These are phyloP conservation scores for Endotrypanum monterogeii DNA, from an alignment of 208 protist genomes.

Conservation along the genomic window DNA sequence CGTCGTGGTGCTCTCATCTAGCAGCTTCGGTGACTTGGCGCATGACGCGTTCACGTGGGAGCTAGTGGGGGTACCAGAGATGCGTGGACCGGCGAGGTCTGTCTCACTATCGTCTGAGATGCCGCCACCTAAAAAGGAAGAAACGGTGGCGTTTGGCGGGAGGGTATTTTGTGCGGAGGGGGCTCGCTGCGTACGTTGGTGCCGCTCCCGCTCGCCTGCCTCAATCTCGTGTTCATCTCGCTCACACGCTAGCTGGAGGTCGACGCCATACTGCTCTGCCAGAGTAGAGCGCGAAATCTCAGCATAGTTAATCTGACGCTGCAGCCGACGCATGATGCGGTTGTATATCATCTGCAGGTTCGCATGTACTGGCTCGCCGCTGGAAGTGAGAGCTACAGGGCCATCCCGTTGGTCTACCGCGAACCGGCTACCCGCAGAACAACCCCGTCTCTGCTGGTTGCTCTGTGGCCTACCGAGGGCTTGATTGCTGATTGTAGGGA, in stretches of 20 bases:
- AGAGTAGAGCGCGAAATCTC: slow-evolving; percentile 52
- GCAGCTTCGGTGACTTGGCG: background rate
- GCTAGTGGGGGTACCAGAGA: background rate
- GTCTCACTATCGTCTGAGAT: background rate
- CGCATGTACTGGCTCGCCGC: slow-evolving; percentile 47
- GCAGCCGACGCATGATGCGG: slow-evolving; percentile 84
- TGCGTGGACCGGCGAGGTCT: background rate
- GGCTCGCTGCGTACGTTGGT: background rate
- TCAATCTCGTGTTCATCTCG: slow-evolving; percentile 8
- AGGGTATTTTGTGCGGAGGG: background rate
- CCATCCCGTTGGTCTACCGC: background rate
- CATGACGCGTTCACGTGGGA: background rate
- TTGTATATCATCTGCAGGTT: slow-evolving; percentile 80
- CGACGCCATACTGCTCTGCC: slow-evolving; percentile 70
- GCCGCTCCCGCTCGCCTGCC: background rate
- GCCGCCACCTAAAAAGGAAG: background rate
- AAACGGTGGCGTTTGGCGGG: background rate
- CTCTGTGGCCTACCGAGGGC: background rate
- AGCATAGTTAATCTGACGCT: slow-evolving; percentile 82
- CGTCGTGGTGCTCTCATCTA: background rate
- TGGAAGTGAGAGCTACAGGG: background rate
- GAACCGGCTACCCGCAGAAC: background rate
- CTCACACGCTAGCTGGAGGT: slow-evolving; percentile 29
- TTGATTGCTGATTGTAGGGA: background rate
- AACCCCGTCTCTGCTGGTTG: background rate